Conservation (phyloP, 768 basidiomycete genomes). For the Boletus rubropictus region DNA sequence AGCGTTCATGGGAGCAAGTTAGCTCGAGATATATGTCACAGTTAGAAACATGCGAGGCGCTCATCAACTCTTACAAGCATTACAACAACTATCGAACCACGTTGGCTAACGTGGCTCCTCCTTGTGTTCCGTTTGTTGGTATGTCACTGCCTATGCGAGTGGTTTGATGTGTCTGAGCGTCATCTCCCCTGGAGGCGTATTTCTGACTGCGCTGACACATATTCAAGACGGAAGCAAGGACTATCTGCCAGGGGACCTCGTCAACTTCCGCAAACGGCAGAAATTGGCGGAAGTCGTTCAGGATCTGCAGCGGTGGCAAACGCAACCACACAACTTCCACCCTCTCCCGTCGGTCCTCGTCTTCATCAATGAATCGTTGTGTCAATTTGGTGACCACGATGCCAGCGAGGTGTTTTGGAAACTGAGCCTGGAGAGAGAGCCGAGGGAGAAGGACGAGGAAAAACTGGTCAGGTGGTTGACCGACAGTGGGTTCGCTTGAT, state of each 20-base stretch:
- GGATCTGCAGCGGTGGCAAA: conserved; percentile 54
- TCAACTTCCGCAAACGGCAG: conserved; percentile 56
- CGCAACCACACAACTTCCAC: conserved; percentile 50
- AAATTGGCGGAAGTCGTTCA: conserved; percentile 50
- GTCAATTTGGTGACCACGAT: conserved; percentile 31
- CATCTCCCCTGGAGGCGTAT: conserved; percentile 39
- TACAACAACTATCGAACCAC: conserved; percentile 57
- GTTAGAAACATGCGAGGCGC: conserved; percentile 49
- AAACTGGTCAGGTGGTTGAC: conserved; percentile 37
- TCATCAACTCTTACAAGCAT: conserved; percentile 62
- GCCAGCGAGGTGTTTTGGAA: conserved; percentile 37
- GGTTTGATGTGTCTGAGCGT: conserved; percentile 3
- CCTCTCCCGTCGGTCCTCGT: conserved; percentile 38
- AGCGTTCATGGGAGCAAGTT: conserved; percentile 60
- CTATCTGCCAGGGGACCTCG: conserved; percentile 38
- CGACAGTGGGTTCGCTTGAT: conserved; percentile 36
- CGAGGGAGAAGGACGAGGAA: conserved; percentile 50
- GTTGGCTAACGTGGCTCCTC: conserved; percentile 51
- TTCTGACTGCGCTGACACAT: conserved; percentile 53
- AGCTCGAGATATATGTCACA: conserved; percentile 42
- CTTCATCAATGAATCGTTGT: conserved; percentile 40
- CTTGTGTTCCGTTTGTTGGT: conserved; percentile 72
- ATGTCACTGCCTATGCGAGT: conserved; percentile 10
- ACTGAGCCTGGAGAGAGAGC: conserved; percentile 46
- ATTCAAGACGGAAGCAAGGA: conserved; percentile 60